Conservation (phyloP, 2,329 filamentous ascomycete genomes). For the Xylaria sp. region DNA sequence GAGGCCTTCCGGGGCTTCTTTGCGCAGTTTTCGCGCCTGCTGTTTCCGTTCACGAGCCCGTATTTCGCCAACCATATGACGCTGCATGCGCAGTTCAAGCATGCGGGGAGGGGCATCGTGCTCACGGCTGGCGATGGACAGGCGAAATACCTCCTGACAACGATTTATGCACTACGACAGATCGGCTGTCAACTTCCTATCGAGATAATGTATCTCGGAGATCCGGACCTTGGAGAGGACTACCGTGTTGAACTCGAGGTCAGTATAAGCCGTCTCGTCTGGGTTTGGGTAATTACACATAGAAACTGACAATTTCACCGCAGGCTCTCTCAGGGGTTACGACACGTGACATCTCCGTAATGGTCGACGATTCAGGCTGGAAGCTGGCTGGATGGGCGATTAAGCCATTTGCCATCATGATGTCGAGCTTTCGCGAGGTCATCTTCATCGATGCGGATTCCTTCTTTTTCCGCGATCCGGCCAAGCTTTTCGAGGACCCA, state of each 20-base stretch:
- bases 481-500: conserved; percentile 38
- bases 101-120: conserved; percentile 39
- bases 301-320: not conserved
- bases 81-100: conserved; percentile 38
- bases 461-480: conserved; percentile 40
- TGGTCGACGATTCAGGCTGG: conserved; percentile 42
- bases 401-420: conserved; percentile 42
- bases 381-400: conserved; percentile 41
- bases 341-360: conserved; percentile 39
- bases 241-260: conserved; percentile 38
- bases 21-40: conserved; percentile 33
- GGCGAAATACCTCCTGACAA: conserved; percentile 39
- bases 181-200: conserved; percentile 37
- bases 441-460: conserved; percentile 44
- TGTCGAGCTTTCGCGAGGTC: conserved; percentile 43
- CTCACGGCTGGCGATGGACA: conserved; percentile 41
- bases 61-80: conserved; percentile 42
- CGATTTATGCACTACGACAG: conserved; percentile 35
- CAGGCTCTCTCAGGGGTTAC: conserved; percentile 36
- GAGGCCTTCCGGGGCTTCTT: conserved; percentile 39
- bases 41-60: conserved; percentile 38
- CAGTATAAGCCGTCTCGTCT: not conserved
- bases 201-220: conserved; percentile 39
- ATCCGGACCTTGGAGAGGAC: conserved; percentile 39
- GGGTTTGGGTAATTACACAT: not conserved